These are phyloP conservation scores for Gliomastix tumulicola DNA, from an alignment of 2,329 filamentous ascomycete genomes.

Conservation along the genomic window DNA sequence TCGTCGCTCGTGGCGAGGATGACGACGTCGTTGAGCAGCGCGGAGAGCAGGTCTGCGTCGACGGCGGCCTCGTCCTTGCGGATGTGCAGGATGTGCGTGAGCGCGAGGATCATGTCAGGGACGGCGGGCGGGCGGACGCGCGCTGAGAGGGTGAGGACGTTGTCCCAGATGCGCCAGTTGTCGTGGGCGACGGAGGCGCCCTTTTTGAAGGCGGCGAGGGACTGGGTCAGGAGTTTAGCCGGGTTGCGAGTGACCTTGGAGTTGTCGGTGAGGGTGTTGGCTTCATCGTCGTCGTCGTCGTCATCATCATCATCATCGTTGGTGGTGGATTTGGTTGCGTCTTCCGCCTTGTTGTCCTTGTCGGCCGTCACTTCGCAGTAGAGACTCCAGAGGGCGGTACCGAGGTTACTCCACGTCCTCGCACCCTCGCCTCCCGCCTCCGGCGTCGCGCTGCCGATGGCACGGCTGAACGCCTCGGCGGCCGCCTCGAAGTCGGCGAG, in stretches of 20 bases:
- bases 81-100: slow-evolving; percentile 69
- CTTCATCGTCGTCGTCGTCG: slow-evolving; percentile 17
- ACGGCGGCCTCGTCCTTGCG: slow-evolving; percentile 72
- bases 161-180: slow-evolving; percentile 94
- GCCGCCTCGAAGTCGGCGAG: slow-evolving; percentile 71
- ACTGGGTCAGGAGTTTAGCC: slow-evolving; percentile 60
- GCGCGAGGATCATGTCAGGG: slow-evolving; percentile 66
- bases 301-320: slow-evolving; percentile 12
- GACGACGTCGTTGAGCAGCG: slow-evolving; percentile 66
- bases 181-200: slow-evolving; percentile 78
- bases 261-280: slow-evolving; percentile 6
- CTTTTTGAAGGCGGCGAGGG: slow-evolving; percentile 78
- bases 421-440: slow-evolving; percentile 78
- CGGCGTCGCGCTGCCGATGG: slow-evolving; percentile 57
- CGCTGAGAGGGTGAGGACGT: slow-evolving; percentile 80
- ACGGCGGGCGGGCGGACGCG: slow-evolving; percentile 71
- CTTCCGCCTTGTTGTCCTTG: slow-evolving; percentile 12
- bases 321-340: slow-evolving; percentile 6
- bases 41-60: slow-evolving; percentile 64
- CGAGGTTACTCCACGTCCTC: slow-evolving; percentile 91
- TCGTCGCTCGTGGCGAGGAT: slow-evolving; percentile 29
- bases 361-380: slow-evolving; percentile 45
- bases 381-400: slow-evolving; percentile 69
- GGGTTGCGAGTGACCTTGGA: slow-evolving; percentile 35
- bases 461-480: slow-evolving; percentile 73